Evolutionary conservation across 2,329 filamentous ascomycete genomes (phyloP).

Genomic region (Clarireedia homoeocarpa): DNA sequence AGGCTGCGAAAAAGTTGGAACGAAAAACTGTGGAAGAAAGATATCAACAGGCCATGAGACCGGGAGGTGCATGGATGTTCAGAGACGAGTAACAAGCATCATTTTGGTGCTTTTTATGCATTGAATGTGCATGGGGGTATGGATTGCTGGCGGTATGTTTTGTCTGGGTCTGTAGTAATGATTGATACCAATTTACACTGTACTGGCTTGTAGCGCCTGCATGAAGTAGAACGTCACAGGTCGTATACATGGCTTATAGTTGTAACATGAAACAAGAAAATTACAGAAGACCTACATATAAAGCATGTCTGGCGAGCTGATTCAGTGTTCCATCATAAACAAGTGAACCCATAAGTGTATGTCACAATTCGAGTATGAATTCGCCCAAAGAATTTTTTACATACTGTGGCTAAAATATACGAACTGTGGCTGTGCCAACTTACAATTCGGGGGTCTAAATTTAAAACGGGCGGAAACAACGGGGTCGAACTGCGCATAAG

Average conservation of each 20-base stretch:
- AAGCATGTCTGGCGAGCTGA: too few species aligned
- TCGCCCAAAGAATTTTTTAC: too few species aligned
- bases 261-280: too few species aligned
- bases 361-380: too few species aligned
- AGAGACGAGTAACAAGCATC: constrained; percentile 53
- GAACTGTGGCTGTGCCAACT: neutral
- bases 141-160: neutral
- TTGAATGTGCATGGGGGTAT: neutral
- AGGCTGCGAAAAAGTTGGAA: constrained; percentile 56
- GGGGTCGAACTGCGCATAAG: neutral
- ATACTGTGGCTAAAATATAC: too few species aligned
- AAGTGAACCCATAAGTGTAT: too few species aligned
- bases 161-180: neutral
- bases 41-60: constrained; percentile 73
- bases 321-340: too few species aligned
- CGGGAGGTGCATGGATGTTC: constrained; percentile 71
- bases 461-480: neutral
- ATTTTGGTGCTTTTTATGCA: neutral
- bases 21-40: constrained; percentile 60
- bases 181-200: neutral
- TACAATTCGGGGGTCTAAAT: neutral
- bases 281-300: too few species aligned
- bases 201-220: neutral
- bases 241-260: too few species aligned
- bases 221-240: too few species aligned